phyloP scores from a whole-genome alignment of 306 rosid genomes.

The Lupinus albus region DNA sequence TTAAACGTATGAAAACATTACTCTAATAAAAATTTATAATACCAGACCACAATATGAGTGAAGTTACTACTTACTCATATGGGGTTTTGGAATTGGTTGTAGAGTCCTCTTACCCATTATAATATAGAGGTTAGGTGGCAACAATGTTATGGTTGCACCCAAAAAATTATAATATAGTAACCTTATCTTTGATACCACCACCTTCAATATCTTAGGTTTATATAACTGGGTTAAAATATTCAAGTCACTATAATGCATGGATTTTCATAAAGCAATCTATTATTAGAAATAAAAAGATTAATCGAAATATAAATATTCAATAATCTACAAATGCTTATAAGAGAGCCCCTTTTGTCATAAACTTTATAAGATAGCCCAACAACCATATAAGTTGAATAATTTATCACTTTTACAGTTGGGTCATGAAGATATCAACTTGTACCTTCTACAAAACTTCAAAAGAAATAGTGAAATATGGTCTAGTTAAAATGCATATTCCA shows the following conservation, averaged over 20 bases:
- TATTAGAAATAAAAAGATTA: neutral
- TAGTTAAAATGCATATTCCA: too few relatives aligned
- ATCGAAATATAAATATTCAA: neutral
- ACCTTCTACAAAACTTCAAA: too few relatives aligned
- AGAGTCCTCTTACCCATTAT: neutral
- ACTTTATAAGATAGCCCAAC: neutral
- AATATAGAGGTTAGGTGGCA: too few relatives aligned
- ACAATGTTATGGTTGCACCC: too few relatives aligned
- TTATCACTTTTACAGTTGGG: too few relatives aligned
- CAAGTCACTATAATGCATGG: neutral
- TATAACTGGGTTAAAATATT: neutral
- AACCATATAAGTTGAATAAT: neutral
- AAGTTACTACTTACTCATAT: too few relatives aligned
- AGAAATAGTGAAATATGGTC: too few relatives aligned
- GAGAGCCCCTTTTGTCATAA: neutral
- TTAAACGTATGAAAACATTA: too few relatives aligned
- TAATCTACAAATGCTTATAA: neutral
- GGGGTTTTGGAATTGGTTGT: neutral
- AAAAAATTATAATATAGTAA: too few relatives aligned
- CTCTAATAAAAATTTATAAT: too few relatives aligned
- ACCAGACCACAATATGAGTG: too few relatives aligned
- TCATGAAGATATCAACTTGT: too few relatives aligned
- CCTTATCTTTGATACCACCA: neutral
- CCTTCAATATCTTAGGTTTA: neutral
- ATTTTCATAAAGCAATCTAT: neutral